Evolutionary conservation across 2,329 filamentous ascomycete genomes (phyloP).

Genomic region (Venturia nashicola): DNA sequence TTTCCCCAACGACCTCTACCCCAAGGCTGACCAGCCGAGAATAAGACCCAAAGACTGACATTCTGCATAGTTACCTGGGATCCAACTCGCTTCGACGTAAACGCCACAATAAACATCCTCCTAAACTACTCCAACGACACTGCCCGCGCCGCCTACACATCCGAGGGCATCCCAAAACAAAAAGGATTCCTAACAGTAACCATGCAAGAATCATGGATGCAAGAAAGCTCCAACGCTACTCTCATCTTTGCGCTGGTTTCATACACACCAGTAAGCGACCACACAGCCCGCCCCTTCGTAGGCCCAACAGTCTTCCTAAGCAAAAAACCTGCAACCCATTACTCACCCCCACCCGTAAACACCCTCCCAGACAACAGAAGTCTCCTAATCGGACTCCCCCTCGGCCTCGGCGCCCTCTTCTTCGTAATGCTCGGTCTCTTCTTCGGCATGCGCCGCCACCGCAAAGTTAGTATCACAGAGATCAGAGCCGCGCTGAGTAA

Average conservation of each 20-base stretch:
- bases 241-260: slow-evolving; percentile 20
- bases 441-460: slow-evolving; percentile 29
- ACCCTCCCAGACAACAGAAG: slow-evolving; percentile 21
- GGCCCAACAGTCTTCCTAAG: slow-evolving; percentile 26
- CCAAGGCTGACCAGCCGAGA: not conserved
- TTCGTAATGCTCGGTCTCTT: slow-evolving; percentile 25
- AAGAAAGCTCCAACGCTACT: slow-evolving; percentile 23
- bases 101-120: slow-evolving; percentile 17
- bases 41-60: not conserved
- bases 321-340: slow-evolving; percentile 23
- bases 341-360: slow-evolving; percentile 20
- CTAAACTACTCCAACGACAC: slow-evolving; percentile 24
- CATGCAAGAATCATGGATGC: slow-evolving; percentile 29
- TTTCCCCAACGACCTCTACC: not conserved
- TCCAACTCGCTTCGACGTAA: slow-evolving; percentile 15
- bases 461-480: slow-evolving; percentile 18
- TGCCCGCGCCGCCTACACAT: slow-evolving; percentile 22
- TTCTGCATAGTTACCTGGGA: slow-evolving; percentile 16
- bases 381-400: slow-evolving; percentile 30
- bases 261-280: slow-evolving; percentile 22
- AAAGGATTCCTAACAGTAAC: slow-evolving; percentile 26
- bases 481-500: slow-evolving; percentile 24
- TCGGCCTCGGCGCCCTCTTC: slow-evolving; percentile 25
- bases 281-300: slow-evolving; percentile 16
- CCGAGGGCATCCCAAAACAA: slow-evolving; percentile 22